Base-by-base conservation (phyloP, 2,329 filamentous ascomycete genomes). In the Trichothecium roseum region DNA sequence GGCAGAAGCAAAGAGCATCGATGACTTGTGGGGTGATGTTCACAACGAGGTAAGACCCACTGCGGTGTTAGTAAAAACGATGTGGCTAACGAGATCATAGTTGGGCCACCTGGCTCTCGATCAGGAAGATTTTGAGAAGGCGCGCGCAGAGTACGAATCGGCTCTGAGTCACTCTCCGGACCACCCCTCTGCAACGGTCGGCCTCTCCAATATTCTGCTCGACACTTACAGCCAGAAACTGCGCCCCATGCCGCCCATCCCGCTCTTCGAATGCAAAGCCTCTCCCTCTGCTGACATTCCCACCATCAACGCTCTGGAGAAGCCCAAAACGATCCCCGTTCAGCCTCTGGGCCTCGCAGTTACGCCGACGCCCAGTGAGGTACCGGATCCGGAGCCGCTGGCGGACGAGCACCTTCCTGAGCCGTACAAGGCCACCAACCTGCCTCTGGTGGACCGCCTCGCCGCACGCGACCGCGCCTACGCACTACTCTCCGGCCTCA, bases 381-480 rank as follows among this genome's bases (percentile, higher is more conserved):
- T 44, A 36, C 42, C 53, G 45, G 17, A 44, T 28, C 33, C 47
- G 37, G 30, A 52, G 31, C 41, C 35, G 32, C 34, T 16, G n/a
- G 17, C 20, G 28, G 33, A 58, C 26, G 59, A 64, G 32, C 54
- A 61, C 38, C 63, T 74, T 3, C 64, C 67, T 6, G 66, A 62
- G 27, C 68, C 65, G 28, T 74, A 68, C 57, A 72, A 65, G 58
- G 70, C 64, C 28, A 69, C 68, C 35, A 77, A 78, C 2, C 69
- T 87, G 4, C 82, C 81, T 13, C 71, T 81, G 13, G 68, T 86
- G 24, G 87, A 91, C 54, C 77, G 87, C 9, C 74, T 96, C n/a
- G 84, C 88, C 4, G 84, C 88, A 13, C 78, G 89, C 15, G 91
- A 96, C 53, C 74, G 91, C 34, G 91, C 91, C 0, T 91, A 87